Conservation (phyloP, 768 basidiomycete species). For the Daedaleopsis nitida region DNA sequence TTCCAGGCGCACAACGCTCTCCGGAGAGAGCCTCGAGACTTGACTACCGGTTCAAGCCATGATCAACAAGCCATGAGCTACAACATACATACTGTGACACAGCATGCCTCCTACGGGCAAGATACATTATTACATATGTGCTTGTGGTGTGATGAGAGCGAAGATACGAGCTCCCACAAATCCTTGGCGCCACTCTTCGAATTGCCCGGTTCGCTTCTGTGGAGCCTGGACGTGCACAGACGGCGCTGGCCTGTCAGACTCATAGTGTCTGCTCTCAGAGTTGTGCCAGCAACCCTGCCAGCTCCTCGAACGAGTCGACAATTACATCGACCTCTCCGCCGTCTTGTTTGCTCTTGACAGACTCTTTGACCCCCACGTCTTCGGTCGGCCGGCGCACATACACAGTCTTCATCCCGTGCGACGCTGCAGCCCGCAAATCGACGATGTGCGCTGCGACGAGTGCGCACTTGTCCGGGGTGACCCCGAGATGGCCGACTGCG, state of each 20-base stretch:
- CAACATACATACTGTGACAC: too few species aligned
- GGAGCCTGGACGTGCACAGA: neutral
- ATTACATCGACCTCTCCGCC: constrained; percentile 64
- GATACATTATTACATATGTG: too few species aligned
- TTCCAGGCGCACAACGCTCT: too few species aligned
- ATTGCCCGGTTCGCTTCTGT: too few species aligned
- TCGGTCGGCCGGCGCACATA: constrained; percentile 57
- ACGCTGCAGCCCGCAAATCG: constrained; percentile 57
- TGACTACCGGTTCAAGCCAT: too few species aligned
- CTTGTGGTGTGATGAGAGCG: too few species aligned
- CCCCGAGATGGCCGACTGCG: constrained; percentile 49
- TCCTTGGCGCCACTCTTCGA: too few species aligned
- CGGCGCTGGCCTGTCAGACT: neutral
- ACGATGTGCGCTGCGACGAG: constrained; percentile 68
- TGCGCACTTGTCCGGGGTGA: constrained; percentile 50
- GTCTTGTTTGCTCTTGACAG: constrained; percentile 46
- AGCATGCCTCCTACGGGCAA: too few species aligned
- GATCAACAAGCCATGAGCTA: too few species aligned
- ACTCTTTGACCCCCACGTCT: constrained; percentile 33
- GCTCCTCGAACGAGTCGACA: constrained; percentile 51
- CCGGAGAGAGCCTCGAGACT: too few species aligned
- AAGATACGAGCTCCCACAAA: too few species aligned
- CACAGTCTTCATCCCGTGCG: constrained; percentile 56
- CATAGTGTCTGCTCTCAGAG: neutral
- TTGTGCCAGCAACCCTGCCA: constrained; percentile 35